Conservation (phyloP, 2,329 filamentous ascomycete genomes). For the Pestalotiopsis sp. region DNA sequence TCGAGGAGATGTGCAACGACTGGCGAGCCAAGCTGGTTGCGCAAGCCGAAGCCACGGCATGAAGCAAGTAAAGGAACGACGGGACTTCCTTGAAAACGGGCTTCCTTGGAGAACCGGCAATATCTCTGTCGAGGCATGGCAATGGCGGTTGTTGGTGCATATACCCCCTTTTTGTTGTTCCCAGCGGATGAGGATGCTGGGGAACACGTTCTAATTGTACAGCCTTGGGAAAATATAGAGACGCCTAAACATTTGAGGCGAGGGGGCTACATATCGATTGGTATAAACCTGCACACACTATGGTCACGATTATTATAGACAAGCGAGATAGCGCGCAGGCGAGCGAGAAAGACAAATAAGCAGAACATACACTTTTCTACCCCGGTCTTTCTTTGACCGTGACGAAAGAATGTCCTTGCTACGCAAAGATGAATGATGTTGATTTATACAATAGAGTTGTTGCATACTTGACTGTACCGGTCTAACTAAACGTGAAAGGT, state of each 20-base stretch:
- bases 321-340: background rate
- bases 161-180: background rate
- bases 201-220: background rate
- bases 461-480: background rate
- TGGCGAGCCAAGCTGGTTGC: conserved; percentile 79
- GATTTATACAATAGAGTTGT: background rate
- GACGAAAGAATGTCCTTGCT: background rate
- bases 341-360: background rate
- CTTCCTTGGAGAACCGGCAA: background rate
- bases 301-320: conserved; percentile 6
- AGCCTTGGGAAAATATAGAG: background rate
- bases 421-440: conserved; percentile 9
- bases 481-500: no score
- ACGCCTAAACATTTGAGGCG: background rate
- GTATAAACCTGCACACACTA: background rate
- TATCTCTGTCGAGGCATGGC: background rate
- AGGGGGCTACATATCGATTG: background rate
- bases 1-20: conserved; percentile 85
- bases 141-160: background rate
- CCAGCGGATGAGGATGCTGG: background rate
- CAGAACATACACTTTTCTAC: background rate
- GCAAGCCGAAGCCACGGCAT: conserved; percentile 52
- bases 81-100: background rate
- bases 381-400: background rate
- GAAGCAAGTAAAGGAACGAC: background rate